phyloP scores from a whole-genome alignment of 2,329 filamentous ascomycete species.

The Trichoderma gracile region DNA sequence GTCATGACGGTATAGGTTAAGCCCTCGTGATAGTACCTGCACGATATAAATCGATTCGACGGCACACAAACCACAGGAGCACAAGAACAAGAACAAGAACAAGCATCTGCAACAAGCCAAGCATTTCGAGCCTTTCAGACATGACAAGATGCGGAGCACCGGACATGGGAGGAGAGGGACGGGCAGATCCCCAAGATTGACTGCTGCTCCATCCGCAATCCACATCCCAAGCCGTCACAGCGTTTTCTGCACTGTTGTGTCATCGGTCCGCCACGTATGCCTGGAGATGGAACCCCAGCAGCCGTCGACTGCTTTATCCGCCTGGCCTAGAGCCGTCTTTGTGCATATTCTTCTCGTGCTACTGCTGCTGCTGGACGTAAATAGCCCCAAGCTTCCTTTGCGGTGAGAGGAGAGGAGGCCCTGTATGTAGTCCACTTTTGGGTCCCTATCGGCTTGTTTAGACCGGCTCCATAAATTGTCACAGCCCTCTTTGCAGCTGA shows the following conservation, averaged over 20 bases:
- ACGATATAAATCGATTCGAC: not conserved
- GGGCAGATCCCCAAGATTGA: slow-evolving; percentile 11
- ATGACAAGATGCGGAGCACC: slow-evolving; percentile 1
- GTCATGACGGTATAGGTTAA: not conserved
- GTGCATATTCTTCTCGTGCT: slow-evolving; percentile 1
- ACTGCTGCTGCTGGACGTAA: not conserved
- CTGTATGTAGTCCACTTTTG: not conserved
- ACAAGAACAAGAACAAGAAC: not conserved
- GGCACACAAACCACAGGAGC: not conserved
- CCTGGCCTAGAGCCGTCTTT: slow-evolving; percentile 2
- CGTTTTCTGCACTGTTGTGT: slow-evolving; percentile 13
- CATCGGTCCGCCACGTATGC: slow-evolving; percentile 23
- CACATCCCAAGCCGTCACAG: not conserved
- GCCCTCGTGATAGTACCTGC: not conserved
- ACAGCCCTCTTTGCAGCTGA: slow-evolving; percentile 2
- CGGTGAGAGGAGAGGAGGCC: slow-evolving; percentile 18
- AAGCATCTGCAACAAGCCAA: not conserved
- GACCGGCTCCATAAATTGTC: slow-evolving; percentile 16
- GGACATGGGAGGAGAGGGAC: not conserved
- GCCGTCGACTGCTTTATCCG: slow-evolving; percentile 11
- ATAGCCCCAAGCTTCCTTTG: slow-evolving; percentile 5
- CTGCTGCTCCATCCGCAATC: slow-evolving; percentile 18
- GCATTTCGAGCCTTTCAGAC: not conserved
- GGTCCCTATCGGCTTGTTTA: not conserved
- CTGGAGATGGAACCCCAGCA: slow-evolving; percentile 9